A percentile compares a stretch with the other conserved stretches of the same genome.
phyloP scores from a whole-genome alignment of 345 rosid species.

The Aquilaria malaccensis region DNA sequence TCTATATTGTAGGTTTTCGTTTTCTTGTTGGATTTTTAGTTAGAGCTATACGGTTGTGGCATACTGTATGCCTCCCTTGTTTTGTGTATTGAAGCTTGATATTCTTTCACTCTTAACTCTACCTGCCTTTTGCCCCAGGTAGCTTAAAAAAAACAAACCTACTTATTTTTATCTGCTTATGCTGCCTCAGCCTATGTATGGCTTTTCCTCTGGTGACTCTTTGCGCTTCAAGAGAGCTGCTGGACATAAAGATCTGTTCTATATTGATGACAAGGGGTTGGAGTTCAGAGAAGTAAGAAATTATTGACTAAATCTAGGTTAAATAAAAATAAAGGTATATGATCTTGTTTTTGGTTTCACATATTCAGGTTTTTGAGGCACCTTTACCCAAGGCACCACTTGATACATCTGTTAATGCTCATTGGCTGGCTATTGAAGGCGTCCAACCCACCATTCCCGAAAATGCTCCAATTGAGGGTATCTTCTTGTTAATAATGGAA shows the following conservation, averaged over 20 bases:
- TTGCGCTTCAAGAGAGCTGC: slow-evolving; percentile 63
- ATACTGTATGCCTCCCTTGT: no score
- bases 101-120: no score
- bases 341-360: slow-evolving; percentile 4
- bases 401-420: slow-evolving; percentile 46
- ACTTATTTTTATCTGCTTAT: background rate
- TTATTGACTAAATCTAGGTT: background rate
- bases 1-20: background rate
- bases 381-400: slow-evolving; percentile 53
- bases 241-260: slow-evolving; percentile 66
- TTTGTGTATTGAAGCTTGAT: background rate
- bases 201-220: slow-evolving; percentile 50
- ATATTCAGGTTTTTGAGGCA: slow-evolving; percentile 55
- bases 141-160: background rate
- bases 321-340: background rate
- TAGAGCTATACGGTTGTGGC: no score
- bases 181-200: slow-evolving; percentile 50
- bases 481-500: background rate
- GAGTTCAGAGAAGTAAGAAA: slow-evolving; percentile 65
- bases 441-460: slow-evolving; percentile 76
- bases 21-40: background rate
- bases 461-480: slow-evolving; percentile 66
- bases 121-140: background rate
- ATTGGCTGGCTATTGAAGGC: slow-evolving; percentile 93
- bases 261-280: slow-evolving; percentile 63